These are phyloP conservation scores for Narthecium ossifragum DNA, from an alignment of 106 monocot species.

Conservation along the genomic window DNA sequence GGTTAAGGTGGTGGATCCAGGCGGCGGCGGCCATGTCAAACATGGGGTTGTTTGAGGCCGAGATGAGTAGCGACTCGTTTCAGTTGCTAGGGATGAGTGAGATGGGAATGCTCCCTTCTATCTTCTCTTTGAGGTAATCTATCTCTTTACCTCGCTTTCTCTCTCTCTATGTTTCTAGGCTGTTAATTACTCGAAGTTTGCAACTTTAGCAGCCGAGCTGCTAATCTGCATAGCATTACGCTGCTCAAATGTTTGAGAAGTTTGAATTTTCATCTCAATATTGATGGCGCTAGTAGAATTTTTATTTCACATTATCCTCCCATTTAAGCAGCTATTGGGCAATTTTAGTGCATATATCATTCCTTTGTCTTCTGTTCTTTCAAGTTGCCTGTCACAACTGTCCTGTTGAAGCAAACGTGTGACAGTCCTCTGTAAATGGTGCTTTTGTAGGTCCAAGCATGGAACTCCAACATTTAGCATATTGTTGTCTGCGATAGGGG, in stretches of 20 bases:
- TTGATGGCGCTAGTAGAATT: too few relatives aligned
- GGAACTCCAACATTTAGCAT: constrained; percentile 91
- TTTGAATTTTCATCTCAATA: too few relatives aligned
- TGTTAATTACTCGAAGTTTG: too few relatives aligned
- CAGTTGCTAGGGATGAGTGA: constrained; percentile 90
- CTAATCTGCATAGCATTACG: too few relatives aligned
- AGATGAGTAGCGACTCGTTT: constrained; percentile 89
- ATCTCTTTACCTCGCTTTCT: not conserved
- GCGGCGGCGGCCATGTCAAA: constrained; percentile 85
- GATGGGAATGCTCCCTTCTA: constrained; percentile 67
- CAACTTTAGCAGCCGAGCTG: too few relatives aligned
- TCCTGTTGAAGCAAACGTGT: not conserved
- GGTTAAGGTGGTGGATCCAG: constrained; percentile 80
- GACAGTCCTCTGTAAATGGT: not conserved
- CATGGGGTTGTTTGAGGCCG: constrained; percentile 88
- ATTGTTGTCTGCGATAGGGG: constrained; percentile 70
- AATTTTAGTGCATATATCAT: too few relatives aligned
- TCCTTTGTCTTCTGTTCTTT: not conserved
- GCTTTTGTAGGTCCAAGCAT: constrained; percentile 63
- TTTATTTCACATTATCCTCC: too few relatives aligned
- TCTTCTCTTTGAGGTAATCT: constrained; percentile 52
- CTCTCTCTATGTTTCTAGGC: not conserved
- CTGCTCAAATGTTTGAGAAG: too few relatives aligned
- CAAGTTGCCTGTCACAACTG: not conserved
- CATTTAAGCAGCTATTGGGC: too few relatives aligned